Percentiles rank a stretch among this genome's conserved stretches.
These are phyloP conservation scores for Cordyceps pruinosa DNA, from an alignment of 2,329 filamentous ascomycete genomes.

Conservation along the genomic window DNA sequence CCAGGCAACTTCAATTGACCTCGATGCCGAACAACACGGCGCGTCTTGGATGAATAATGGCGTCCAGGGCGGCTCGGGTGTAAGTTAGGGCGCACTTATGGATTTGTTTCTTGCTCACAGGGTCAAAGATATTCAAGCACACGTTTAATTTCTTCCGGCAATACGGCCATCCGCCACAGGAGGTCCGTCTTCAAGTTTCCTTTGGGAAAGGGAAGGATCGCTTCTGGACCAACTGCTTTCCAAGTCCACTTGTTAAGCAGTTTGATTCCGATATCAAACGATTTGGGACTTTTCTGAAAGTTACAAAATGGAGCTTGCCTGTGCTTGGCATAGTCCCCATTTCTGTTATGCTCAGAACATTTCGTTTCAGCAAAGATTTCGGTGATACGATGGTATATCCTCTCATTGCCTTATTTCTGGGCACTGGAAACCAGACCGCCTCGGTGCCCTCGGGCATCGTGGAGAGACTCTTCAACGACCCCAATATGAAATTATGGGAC, in stretches of 20 bases:
- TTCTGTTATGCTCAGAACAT: constrained; percentile 58
- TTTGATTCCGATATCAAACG: constrained; percentile 50
- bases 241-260: constrained; percentile 48
- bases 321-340: constrained; percentile 56
- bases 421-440: constrained; percentile 67
- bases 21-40: constrained; percentile 50
- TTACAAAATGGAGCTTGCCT: constrained; percentile 54
- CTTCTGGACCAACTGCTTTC: constrained; percentile 62
- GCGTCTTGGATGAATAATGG: constrained; percentile 57
- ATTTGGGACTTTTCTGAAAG: constrained; percentile 48
- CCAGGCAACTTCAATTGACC: constrained; percentile 52
- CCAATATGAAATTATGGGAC: constrained; percentile 53
- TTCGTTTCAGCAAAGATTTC: constrained; percentile 63
- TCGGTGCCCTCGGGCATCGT: constrained; percentile 64
- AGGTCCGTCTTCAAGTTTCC: constrained; percentile 54
- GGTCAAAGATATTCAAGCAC: constrained; percentile 56
- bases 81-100: constrained; percentile 13
- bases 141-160: constrained; percentile 58
- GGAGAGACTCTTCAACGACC: constrained; percentile 51
- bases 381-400: constrained; percentile 64
- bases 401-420: constrained; percentile 65
- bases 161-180: constrained; percentile 48
- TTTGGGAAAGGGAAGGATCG: constrained; percentile 52
- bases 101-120: not conserved
- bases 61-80: constrained; percentile 50